A percentile compares a stretch with the other conserved stretches of the same genome.
phyloP scores from a whole-genome alignment of 768 basidiomycete genomes.

The Cystofilobasidium bisporidii region DNA sequence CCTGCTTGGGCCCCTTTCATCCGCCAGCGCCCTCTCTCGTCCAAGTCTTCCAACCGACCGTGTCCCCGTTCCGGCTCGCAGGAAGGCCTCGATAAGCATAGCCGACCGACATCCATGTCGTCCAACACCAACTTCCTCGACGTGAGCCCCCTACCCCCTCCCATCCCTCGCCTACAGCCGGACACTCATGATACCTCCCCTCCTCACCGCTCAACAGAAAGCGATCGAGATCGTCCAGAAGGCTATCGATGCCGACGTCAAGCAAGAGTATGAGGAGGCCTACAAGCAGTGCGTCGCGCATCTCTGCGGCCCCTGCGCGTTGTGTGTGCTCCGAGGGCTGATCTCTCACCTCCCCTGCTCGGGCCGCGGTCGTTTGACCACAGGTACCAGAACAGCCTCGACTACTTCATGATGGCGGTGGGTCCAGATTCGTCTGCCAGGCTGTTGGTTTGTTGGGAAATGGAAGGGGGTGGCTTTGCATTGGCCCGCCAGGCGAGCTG shows the following conservation, averaged over 20 bases:
- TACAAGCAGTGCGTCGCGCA: constrained; percentile 12
- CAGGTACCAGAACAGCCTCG: constrained; percentile 79
- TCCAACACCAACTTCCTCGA: constrained; percentile 27
- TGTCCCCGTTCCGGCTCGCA: no score
- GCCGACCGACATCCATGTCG: background rate
- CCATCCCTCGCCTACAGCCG: background rate
- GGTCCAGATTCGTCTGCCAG: constrained; percentile 42
- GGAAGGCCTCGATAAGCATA: background rate
- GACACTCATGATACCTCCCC: background rate
- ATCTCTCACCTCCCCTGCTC: background rate
- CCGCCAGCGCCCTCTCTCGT: no score
- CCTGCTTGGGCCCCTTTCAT: no score
- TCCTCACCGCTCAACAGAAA: constrained; percentile 42
- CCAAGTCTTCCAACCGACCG: no score
- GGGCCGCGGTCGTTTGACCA: constrained; percentile 42
- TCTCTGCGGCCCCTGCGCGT: no score
- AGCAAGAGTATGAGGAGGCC: constrained; percentile 66
- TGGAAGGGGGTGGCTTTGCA: no score
- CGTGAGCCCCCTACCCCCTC: background rate
- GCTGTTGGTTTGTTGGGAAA: no score
- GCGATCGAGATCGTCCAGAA: constrained; percentile 86
- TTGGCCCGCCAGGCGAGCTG: no score
- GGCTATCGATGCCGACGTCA: constrained; percentile 85
- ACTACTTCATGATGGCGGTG: constrained; percentile 96
- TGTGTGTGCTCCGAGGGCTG: no score